Evolutionary conservation across 2,329 filamentous ascomycete species (phyloP).

Genomic region (Alternaria sp.): DNA sequence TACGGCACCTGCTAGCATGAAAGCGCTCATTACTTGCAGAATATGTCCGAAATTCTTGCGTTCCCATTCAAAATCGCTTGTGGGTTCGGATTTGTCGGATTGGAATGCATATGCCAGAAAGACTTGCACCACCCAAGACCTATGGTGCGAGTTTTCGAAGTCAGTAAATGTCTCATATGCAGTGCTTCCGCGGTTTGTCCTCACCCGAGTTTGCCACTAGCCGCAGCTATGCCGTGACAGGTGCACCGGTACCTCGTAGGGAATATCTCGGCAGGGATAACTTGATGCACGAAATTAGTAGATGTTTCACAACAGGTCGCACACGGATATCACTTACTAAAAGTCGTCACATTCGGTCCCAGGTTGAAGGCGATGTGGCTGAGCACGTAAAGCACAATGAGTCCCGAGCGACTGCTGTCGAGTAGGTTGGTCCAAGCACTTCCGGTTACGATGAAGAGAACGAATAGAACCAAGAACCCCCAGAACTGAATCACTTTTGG

Average conservation of each 20-base stretch:
- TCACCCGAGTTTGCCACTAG: constrained; percentile 58
- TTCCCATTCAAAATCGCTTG: constrained; percentile 27
- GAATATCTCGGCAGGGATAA: constrained; percentile 63
- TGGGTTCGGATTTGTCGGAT: constrained; percentile 1
- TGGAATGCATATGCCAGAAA: constrained; percentile 46
- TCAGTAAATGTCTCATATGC: not conserved
- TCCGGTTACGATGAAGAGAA: constrained; percentile 42
- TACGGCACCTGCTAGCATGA: constrained; percentile 43
- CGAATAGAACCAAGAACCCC: constrained; percentile 40
- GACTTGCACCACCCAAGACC: constrained; percentile 53
- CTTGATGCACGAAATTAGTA: not conserved
- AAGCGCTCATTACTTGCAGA: constrained; percentile 42
- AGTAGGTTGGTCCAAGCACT: constrained; percentile 39
- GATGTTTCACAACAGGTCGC: not conserved
- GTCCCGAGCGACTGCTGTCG: constrained; percentile 28
- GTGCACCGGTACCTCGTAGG: constrained; percentile 62
- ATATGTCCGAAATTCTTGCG: constrained; percentile 39
- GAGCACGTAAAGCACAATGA: constrained; percentile 43
- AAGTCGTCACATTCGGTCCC: constrained; percentile 46
- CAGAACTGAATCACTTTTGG: constrained; percentile 44
- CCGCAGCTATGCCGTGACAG: constrained; percentile 62
- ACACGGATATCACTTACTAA: constrained; percentile 18
- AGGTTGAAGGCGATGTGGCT: constrained; percentile 46
- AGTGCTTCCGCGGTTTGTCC: not conserved
- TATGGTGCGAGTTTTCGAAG: not conserved